These are phyloP conservation scores for Penicillium alfredii DNA, from an alignment of 495 filamentous ascomycete genomes.

Conservation along the genomic window DNA sequence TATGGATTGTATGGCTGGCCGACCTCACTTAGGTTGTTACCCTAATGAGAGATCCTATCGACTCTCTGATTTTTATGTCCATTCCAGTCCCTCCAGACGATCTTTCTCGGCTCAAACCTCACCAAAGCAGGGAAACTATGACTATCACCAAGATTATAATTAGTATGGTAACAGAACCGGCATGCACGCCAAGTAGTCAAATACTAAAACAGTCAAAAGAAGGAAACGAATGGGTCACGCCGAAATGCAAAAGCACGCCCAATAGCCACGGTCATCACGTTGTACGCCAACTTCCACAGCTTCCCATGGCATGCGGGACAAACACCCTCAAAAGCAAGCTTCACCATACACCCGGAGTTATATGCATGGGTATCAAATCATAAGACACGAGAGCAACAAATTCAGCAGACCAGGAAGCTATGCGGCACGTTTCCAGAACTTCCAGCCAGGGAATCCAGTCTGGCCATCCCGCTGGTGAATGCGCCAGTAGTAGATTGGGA, in stretches of 20 bases:
- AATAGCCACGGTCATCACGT: conserved; percentile 22
- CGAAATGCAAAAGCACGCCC: too few relatives aligned
- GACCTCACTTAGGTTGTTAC: too few relatives aligned
- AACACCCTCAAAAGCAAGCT: conserved; percentile 7
- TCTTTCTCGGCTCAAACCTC: too few relatives aligned
- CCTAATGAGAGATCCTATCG: too few relatives aligned
- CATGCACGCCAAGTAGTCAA: background rate
- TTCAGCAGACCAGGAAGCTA: conserved; percentile 6
- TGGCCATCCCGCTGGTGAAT: conserved; percentile 53
- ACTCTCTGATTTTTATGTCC: too few relatives aligned
- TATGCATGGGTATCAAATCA: conserved; percentile 30
- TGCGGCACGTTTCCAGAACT: conserved; percentile 47
- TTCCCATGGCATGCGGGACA: conserved; percentile 1
- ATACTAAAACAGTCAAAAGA: conserved; percentile 8
- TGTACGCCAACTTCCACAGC: conserved; percentile 13
- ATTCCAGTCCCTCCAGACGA: too few relatives aligned
- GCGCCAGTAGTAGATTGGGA: conserved; percentile 85
- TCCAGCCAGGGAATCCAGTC: conserved; percentile 49
- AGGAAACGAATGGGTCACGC: conserved; percentile 11
- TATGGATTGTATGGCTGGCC: too few relatives aligned
- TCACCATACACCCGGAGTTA: conserved; percentile 24
- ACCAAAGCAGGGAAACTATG: too few relatives aligned
- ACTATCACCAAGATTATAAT: too few relatives aligned
- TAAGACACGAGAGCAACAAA: conserved; percentile 7
- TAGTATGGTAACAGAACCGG: background rate